phyloP scores from a whole-genome alignment of 306 rosid genomes.

The Vigna hirtella region DNA sequence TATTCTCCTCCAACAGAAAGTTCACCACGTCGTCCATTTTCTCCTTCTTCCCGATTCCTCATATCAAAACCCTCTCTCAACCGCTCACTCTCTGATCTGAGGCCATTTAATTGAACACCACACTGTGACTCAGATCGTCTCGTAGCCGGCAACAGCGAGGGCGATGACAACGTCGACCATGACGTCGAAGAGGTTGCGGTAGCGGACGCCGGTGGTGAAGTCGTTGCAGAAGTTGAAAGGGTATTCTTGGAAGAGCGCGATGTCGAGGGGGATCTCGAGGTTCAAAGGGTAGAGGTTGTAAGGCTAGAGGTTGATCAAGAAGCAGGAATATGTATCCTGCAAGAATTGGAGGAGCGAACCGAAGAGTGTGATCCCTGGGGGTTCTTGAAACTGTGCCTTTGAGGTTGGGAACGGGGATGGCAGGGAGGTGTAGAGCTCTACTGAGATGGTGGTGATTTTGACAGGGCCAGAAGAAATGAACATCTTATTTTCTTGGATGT shows the following conservation, averaged over 20 bases:
- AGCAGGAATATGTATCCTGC: conserved; percentile 74
- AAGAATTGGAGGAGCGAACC: conserved; percentile 75
- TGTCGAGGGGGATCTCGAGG: conserved; percentile 70
- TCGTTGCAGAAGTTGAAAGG: conserved; percentile 86
- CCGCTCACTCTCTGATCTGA: no score
- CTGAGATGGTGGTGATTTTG: no score
- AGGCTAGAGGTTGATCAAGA: conserved; percentile 83
- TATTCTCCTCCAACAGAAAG: conserved; percentile 91
- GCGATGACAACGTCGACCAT: conserved; percentile 78
- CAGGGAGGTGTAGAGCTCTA: conserved; percentile 30
- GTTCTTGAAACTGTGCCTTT: conserved; percentile 64
- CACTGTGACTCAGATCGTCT: conserved; percentile 31
- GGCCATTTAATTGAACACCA: no score
- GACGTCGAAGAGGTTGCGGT: conserved; percentile 77
- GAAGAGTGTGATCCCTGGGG: conserved; percentile 45
- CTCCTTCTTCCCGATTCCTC: neutral
- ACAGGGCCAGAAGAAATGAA: neutral
- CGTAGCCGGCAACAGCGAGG: conserved; percentile 69
- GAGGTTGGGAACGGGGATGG: conserved; percentile 81
- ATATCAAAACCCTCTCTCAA: conserved; percentile 25
- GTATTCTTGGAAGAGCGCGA: conserved; percentile 75
- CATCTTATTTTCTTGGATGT: conserved; percentile 12
- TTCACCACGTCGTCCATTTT: conserved; percentile 95
- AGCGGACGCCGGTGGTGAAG: conserved; percentile 71
- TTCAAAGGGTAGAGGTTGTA: conserved; percentile 72